Evolutionary conservation across 1,139 yeast species (phyloP).

Genomic region (Taphrina flavorubra): DNA sequence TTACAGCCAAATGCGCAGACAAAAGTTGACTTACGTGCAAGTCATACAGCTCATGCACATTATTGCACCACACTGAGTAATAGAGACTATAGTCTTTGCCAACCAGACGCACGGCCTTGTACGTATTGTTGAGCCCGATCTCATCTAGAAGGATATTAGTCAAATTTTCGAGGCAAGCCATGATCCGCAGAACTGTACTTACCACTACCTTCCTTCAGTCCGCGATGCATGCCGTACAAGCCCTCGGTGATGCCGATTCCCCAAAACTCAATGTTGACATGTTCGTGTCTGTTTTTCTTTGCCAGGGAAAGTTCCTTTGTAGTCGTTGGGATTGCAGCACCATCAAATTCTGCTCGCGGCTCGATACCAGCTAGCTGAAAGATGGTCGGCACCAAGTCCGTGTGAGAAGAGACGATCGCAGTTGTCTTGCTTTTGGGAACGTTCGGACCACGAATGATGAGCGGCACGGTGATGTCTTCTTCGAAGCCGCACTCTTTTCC

Average conservation of each 20-base stretch:
- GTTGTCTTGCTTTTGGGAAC: constrained; percentile 19
- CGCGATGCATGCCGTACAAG: background rate
- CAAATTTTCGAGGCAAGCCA: too few relatives aligned
- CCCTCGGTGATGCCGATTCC: constrained; percentile 32
- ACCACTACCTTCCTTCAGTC: background rate
- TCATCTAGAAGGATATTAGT: background rate
- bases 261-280: constrained; percentile 39
- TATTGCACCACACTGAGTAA: constrained; percentile 41
- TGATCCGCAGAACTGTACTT: background rate
- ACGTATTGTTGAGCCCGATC: constrained; percentile 29
- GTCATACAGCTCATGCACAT: constrained; percentile 39
- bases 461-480: constrained; percentile 40
- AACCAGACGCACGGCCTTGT: constrained; percentile 37
- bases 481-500: constrained; percentile 40
- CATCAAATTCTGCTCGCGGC: constrained; percentile 27
- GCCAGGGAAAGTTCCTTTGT: constrained; percentile 1
- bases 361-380: constrained; percentile 27
- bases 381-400: constrained; percentile 39
- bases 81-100: constrained; percentile 25
- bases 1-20: too few relatives aligned
- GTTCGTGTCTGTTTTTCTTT: constrained; percentile 18
- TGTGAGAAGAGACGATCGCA: constrained; percentile 29
- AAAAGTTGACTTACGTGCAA: background rate
- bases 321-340: constrained; percentile 23
- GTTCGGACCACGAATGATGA: constrained; percentile 41